Conservation (phyloP, 768 basidiomycete genomes). For the Filobasidium floriforme region DNA sequence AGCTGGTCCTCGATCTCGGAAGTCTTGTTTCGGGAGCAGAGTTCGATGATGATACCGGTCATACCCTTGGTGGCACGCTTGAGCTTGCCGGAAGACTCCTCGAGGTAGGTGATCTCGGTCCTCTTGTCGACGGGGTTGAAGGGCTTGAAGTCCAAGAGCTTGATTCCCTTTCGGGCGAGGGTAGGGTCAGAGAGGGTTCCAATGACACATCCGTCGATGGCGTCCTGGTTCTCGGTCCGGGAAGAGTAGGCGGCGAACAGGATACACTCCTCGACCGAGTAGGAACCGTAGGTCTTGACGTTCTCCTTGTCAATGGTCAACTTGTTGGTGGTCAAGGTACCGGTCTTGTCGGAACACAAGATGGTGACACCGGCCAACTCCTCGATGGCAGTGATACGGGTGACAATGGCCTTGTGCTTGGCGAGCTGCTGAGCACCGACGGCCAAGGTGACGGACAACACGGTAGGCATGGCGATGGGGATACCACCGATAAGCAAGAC, state of each 20-base stretch:
- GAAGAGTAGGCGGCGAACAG: slow-evolving; percentile 92
- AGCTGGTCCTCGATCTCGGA: slow-evolving; percentile 82
- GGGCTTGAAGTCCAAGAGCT: slow-evolving; percentile 95
- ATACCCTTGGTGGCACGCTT: slow-evolving; percentile 99
- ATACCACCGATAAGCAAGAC: slow-evolving; percentile 99
- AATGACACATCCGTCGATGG: slow-evolving; percentile 84
- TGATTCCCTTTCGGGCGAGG: slow-evolving; percentile 83
- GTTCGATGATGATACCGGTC: slow-evolving; percentile 97
- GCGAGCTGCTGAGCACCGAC: slow-evolving; percentile 98
- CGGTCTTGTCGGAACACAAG: slow-evolving; percentile 97
- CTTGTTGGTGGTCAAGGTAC: slow-evolving; percentile 98
- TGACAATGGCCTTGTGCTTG: slow-evolving; percentile 99
- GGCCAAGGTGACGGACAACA: slow-evolving; percentile 93
- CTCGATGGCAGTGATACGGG: slow-evolving; percentile 98
- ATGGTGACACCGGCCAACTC: slow-evolving; percentile 98
- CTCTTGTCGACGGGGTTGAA: slow-evolving; percentile 99
- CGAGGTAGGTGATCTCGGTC: slow-evolving; percentile 95
- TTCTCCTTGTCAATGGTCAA: slow-evolving; percentile 91
- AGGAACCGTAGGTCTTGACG: slow-evolving; percentile 81
- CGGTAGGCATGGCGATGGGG: slow-evolving; percentile 99
- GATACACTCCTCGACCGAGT: slow-evolving; percentile 82
- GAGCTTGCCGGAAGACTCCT: slow-evolving; percentile 86
- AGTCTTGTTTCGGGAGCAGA: slow-evolving; percentile 95
- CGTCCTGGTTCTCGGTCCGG: slow-evolving; percentile 98
- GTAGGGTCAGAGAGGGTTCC: slow-evolving; percentile 62